Evolutionary conservation across 345 rosid genomes (phyloP).

Genomic region (Noccaea bulbosa): DNA sequence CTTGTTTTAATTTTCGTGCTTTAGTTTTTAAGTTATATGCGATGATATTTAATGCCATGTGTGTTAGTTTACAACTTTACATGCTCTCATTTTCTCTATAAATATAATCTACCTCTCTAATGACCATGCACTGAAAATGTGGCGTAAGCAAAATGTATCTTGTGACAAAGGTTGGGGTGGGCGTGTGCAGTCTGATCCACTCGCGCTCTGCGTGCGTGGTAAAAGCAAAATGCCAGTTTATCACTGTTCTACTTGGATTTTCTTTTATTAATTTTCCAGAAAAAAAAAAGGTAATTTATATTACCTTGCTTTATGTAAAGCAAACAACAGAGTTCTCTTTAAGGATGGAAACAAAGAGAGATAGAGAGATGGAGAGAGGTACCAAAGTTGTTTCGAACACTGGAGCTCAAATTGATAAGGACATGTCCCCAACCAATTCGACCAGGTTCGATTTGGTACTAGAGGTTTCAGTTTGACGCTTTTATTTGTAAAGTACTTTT

Average conservation of each 20-base stretch:
- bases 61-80: too few species aligned
- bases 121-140: too few species aligned
- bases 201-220: background rate
- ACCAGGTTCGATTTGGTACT: slow-evolving; percentile 10
- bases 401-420: background rate
- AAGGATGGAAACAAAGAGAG: background rate
- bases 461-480: background rate
- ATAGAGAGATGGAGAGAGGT: background rate
- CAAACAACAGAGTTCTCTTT: too few species aligned
- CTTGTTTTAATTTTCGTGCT: background rate
- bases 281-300: background rate
- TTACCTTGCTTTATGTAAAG: background rate
- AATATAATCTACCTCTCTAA: too few species aligned
- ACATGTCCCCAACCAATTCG: background rate
- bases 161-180: too few species aligned
- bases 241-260: background rate
- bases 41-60: too few species aligned
- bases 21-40: background rate
- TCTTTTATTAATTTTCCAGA: background rate
- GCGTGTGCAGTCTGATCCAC: too few species aligned
- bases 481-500: too few species aligned
- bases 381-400: slow-evolving; percentile 12
- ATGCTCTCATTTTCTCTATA: too few species aligned
- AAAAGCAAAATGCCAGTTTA: background rate
- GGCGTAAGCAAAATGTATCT: too few species aligned